These are phyloP conservation scores for Sphagnum contortum DNA, from an alignment of 225 moss, liverwort and hornwort genomes.

Conservation along the genomic window DNA sequence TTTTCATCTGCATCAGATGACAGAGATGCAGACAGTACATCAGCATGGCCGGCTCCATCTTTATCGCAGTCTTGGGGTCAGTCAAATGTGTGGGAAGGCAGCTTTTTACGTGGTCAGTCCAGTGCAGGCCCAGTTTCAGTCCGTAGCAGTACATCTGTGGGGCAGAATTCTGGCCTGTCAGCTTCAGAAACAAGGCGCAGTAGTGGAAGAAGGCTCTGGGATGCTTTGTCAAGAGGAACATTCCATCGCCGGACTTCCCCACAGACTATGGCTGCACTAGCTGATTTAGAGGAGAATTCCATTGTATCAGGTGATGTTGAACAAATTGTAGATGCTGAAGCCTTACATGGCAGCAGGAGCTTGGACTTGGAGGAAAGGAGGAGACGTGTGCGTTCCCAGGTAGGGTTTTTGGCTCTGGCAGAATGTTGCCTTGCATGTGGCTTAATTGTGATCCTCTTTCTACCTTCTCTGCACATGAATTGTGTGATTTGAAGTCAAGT, in stretches of 20 bases:
- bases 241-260: conserved; percentile 65
- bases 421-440: not conserved
- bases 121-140: conserved; percentile 42
- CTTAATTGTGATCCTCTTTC: not conserved
- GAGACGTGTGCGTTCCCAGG: conserved; percentile 82
- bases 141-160: conserved; percentile 36
- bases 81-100: conserved; percentile 54
- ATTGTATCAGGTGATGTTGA: conserved; percentile 50
- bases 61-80: conserved; percentile 60
- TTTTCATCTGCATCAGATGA: conserved; percentile 37
- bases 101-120: conserved; percentile 34
- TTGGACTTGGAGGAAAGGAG: conserved; percentile 80
- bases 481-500: no score
- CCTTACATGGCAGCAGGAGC: conserved; percentile 57
- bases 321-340: conserved; percentile 34
- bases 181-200: conserved; percentile 76
- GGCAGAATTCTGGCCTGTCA: conserved; percentile 30
- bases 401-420: conserved; percentile 4
- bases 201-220: conserved; percentile 87
- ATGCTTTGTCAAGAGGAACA: conserved; percentile 79
- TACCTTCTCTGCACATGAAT: no score
- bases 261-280: conserved; percentile 21
- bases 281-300: conserved; percentile 41
- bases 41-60: conserved; percentile 48
- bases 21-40: conserved; percentile 30